Base-by-base conservation (phyloP, 176 grass and related monocot species). In the Calamus simplicifolius region DNA sequence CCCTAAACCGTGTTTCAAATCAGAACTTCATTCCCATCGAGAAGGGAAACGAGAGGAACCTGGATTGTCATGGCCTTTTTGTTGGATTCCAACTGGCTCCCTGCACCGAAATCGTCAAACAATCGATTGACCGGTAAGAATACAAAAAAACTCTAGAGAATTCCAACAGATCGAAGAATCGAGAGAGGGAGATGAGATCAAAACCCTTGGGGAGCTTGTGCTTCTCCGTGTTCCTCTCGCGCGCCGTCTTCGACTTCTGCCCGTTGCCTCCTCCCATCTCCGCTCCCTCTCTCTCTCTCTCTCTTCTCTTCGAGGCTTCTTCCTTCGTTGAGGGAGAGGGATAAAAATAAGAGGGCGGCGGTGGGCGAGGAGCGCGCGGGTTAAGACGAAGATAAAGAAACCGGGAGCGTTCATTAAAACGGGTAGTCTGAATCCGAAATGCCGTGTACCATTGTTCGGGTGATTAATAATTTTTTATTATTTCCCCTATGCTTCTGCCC, bases 241-340 rank as follows among this genome's bases (percentile, higher is more conserved):
- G 59, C 16, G 92, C 92, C 84, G 65, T 97, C 92, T 78, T 97
- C 57, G 92, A 83, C 64, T 97, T 97, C 75, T 97, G 92, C 3
- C 50, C 92, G 54, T 97, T 91, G 58, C 92, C 92, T 16, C 92
- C 92, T n/a, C 92, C 92, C 92, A 97, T 97, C 25, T 48, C 54
- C 19, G 23, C 16, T 59, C 27, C 31, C 60, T 71, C 54, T 25
- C 19, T 35, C 31, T 35, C 5, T 29, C 71, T 13, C 31, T 35
- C 31, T 35, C 8, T 12, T 43, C 35, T 43, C 35, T 43, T 43
- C 35, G 8, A 43, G 12, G 35, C 35, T 2, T 43, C 35, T 43
- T 43, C 35, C 35, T 43, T 43, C 35, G 35, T 43, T 43, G 10
- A 12, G 10, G 8, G 35, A 43, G 35, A 43, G 35, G 10, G 35